These are phyloP conservation scores for Nectriaceae sp. DNA, from an alignment of 2,329 filamentous ascomycete species.

Conservation along the genomic window DNA sequence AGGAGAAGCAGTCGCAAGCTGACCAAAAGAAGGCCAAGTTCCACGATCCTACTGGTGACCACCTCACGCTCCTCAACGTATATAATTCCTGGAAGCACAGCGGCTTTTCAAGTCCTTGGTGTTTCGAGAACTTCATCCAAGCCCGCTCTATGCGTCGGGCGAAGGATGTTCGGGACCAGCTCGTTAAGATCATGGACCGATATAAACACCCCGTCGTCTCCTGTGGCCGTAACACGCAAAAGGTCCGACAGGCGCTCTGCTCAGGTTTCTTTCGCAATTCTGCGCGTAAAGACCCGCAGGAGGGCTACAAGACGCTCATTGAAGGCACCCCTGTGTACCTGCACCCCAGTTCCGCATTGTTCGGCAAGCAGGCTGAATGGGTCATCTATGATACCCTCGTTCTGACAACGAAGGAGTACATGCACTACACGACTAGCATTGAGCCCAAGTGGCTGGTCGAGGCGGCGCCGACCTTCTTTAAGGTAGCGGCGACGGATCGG, in stretches of 20 bases:
- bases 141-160: slow-evolving; percentile 85
- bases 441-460: slow-evolving; percentile 95
- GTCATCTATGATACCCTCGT: slow-evolving; percentile 92
- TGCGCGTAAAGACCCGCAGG: slow-evolving; percentile 91
- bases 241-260: slow-evolving; percentile 87
- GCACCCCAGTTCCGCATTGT: slow-evolving; percentile 88
- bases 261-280: slow-evolving; percentile 94
- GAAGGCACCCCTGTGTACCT: slow-evolving; percentile 94
- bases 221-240: slow-evolving; percentile 84
- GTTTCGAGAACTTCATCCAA: slow-evolving; percentile 97
- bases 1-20: slow-evolving; percentile 94
- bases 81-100: slow-evolving; percentile 96
- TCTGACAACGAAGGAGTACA: slow-evolving; percentile 95
- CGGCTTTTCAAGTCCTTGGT: slow-evolving; percentile 85
- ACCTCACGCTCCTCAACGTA: slow-evolving; percentile 92
- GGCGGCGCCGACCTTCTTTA: slow-evolving; percentile 98
- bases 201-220: slow-evolving; percentile 82
- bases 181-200: slow-evolving; percentile 90
- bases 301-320: slow-evolving; percentile 96
- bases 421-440: slow-evolving; percentile 91
- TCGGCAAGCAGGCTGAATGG: slow-evolving; percentile 95
- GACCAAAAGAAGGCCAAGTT: slow-evolving; percentile 99
- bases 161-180: slow-evolving; percentile 88
- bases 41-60: slow-evolving; percentile 91
- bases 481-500: slow-evolving; percentile 84